Conservation (phyloP, 2,329 filamentous ascomycete species). For the Neofusicoccum parvum region DNA sequence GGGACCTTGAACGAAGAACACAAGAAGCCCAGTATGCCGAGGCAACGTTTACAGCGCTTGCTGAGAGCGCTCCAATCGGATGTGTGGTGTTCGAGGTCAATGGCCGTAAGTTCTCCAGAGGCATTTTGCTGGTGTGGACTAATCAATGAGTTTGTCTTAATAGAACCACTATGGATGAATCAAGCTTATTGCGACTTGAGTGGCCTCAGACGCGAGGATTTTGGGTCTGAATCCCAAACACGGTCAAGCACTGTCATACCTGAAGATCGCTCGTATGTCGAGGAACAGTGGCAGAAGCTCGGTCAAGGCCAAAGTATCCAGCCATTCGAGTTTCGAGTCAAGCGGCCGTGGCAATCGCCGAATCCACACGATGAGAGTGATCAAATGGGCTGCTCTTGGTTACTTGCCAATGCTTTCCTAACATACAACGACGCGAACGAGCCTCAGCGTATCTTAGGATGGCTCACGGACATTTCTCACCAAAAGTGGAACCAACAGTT, state of each 20-base stretch:
- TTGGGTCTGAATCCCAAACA: neutral
- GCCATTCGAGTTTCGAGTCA: conserved; percentile 18
- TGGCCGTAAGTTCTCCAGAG: neutral
- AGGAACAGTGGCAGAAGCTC: conserved; percentile 15
- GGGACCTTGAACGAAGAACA: conserved; percentile 13
- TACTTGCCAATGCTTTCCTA: conserved; percentile 35
- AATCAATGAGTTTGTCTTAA: too few relatives aligned
- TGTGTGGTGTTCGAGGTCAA: conserved; percentile 21
- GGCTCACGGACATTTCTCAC: conserved; percentile 38
- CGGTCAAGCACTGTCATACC: conserved; percentile 9
- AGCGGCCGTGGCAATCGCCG: neutral
- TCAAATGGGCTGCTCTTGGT: conserved; percentile 26
- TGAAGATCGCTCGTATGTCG: conserved; percentile 13
- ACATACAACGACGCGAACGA: conserved; percentile 34
- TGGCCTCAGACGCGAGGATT: conserved; percentile 12
- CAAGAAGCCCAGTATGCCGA: conserved; percentile 8
- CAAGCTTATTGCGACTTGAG: conserved; percentile 20
- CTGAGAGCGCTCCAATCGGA: conserved; percentile 13
- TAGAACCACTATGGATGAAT: conserved; percentile 21
- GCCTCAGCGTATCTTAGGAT: conserved; percentile 33
- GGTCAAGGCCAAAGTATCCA: neutral
- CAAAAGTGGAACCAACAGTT: conserved; percentile 36
- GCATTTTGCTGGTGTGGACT: neutral
- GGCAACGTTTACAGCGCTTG: conserved; percentile 10
- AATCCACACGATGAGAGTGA: neutral